Evolutionary conservation across 1,139 yeast genomes (phyloP), one percentile per base, ranked within the genome.

Genomic region (Spathaspora sp.): DNA sequence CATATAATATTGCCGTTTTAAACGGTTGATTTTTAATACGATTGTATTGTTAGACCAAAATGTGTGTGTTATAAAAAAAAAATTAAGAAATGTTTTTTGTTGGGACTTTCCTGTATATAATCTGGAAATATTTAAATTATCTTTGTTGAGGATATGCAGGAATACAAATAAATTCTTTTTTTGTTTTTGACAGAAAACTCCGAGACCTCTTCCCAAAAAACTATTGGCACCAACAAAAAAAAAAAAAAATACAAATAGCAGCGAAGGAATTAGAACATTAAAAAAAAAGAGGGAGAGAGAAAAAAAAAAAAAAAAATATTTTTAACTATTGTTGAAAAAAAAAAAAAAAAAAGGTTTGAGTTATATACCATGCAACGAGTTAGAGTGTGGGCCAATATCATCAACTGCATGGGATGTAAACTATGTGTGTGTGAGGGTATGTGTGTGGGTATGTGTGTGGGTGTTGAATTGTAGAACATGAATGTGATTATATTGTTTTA

Each of bases 31-130:
- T n/a, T n/a, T n/a, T n/a, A n/a, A n/a, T n/a, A n/a, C n/a, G n/a
- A n/a, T n/a, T n/a, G n/a, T n/a, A n/a, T n/a, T n/a, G n/a, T n/a
- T n/a, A n/a, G n/a, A n/a, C n/a, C n/a, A n/a, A n/a, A n/a, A n/a
- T n/a, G n/a, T 29, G 34, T 29, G 9, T n/a, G 7, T 29, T 3
- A 20, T 20, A 20, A 20, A 20, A 2, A n/a, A 13, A n/a, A 16
- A 8, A n/a, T 29, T n/a, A 3, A 29, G 33, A 29, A 29, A 29
- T n/a, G 4, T 20, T 31, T 31, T 31, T 31, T 31, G 36, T 31
- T 31, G 36, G 36, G 36, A 31, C 18, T 31, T 31, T 31, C 36
- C 36, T 31, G 36, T 31, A 31, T 13, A 31, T 7, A n/a, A 31
- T 6, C 9, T 2, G 9, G 15, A 15, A 7, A 15, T n/a, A n/a